Conservation (phyloP, 371 early-diverging fungal genomes). For the Nematocida sp. region DNA sequence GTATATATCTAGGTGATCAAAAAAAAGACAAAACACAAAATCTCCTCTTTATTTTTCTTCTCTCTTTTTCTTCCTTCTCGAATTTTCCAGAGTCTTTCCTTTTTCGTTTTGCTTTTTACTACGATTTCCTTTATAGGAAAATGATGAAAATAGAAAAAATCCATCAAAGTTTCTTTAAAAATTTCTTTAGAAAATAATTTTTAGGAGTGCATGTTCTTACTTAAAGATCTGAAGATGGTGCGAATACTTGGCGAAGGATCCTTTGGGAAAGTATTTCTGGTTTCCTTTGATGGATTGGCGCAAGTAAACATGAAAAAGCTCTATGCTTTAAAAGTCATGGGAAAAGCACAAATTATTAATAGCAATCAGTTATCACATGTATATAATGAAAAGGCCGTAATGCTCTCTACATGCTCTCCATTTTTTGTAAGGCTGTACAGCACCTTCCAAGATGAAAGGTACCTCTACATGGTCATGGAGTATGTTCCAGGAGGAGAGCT, state of each 20-base stretch:
- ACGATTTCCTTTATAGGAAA: too few relatives aligned
- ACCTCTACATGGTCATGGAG: constrained; percentile 82
- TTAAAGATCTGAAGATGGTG: constrained; percentile 84
- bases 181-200: constrained; percentile 52
- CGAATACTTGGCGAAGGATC: constrained; percentile 99
- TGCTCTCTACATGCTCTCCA: constrained; percentile 76
- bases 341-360: constrained; percentile 82
- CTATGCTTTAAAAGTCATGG: constrained; percentile 87
- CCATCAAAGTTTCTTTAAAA: neutral
- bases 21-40: neutral
- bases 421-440: constrained; percentile 85
- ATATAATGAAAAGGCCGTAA: constrained; percentile 84
- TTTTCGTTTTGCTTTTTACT: too few relatives aligned
- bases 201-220: constrained; percentile 71
- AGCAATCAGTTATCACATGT: constrained; percentile 92
- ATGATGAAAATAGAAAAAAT: constrained; percentile 9
- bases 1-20: too few relatives aligned
- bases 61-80: neutral
- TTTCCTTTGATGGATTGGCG: constrained; percentile 85
- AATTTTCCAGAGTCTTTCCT: neutral
- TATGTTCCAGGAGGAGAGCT: constrained; percentile 88
- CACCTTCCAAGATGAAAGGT: constrained; percentile 76
- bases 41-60: neutral
- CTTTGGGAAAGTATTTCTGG: constrained; percentile 94
- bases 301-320: constrained; percentile 69